Evolutionary conservation across 768 basidiomycete genomes (phyloP).

Genomic region (Leccinum variicolor): DNA sequence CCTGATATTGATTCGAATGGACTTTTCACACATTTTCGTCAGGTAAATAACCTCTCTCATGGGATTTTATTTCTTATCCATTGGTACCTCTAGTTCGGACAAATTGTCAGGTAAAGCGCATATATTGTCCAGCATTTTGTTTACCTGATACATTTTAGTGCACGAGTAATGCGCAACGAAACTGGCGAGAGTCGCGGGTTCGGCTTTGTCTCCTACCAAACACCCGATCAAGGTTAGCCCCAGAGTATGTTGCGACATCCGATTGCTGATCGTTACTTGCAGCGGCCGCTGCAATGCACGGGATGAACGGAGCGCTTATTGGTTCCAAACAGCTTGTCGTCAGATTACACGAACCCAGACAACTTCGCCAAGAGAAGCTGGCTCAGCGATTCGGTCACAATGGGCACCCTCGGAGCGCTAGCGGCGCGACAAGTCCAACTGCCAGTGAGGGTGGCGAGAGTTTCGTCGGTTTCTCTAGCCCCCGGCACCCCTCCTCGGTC

Average conservation of each 20-base stretch:
- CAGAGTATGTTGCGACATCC: not conserved
- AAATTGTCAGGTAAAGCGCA: slow-evolving; percentile 74
- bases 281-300: slow-evolving; percentile 73
- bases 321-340: slow-evolving; percentile 81
- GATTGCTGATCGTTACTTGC: slow-evolving; percentile 6
- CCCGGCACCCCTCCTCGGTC: slow-evolving; percentile 48
- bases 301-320: slow-evolving; percentile 74
- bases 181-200: slow-evolving; percentile 79
- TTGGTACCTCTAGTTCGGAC: slow-evolving; percentile 59
- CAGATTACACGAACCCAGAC: slow-evolving; percentile 87
- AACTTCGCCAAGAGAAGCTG: slow-evolving; percentile 85
- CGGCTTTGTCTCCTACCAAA: slow-evolving; percentile 87
- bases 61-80: slow-evolving; percentile 13
- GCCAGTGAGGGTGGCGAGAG: slow-evolving; percentile 79
- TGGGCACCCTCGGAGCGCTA: slow-evolving; percentile 75
- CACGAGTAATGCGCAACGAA: slow-evolving; percentile 91
- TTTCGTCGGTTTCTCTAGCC: slow-evolving; percentile 71
- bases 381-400: slow-evolving; percentile 79
- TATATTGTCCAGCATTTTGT: not conserved
- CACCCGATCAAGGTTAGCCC: slow-evolving; percentile 70
- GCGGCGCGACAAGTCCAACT: slow-evolving; percentile 83
- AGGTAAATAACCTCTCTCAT: slow-evolving; percentile 38
- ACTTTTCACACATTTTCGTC: slow-evolving; percentile 78
- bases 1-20: slow-evolving; percentile 82
- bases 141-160: slow-evolving; percentile 42